Evolutionary conservation across 73 alveolate genomes (phyloP).

Genomic region (Tetrahymena elliotti): DNA sequence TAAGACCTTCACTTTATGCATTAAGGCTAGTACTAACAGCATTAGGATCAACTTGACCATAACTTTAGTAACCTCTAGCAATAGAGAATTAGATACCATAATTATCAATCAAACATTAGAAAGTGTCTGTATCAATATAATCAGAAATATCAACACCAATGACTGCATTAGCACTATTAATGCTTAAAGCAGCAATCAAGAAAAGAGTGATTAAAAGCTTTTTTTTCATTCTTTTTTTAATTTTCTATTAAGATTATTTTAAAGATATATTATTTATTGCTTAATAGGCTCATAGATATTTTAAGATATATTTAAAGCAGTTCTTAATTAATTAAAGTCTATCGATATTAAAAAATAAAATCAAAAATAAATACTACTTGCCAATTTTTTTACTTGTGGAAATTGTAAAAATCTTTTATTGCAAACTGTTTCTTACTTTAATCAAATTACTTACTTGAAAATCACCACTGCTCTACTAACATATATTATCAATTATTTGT

Average conservation of each 20-base stretch:
- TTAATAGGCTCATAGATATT: background rate
- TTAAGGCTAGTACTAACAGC: constrained; percentile 45
- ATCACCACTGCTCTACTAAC: too few species aligned
- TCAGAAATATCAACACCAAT: background rate
- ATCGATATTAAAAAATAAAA: too few species aligned
- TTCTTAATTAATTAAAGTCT: background rate
- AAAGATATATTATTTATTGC: too few species aligned
- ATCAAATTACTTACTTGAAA: background rate
- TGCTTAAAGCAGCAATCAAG: background rate
- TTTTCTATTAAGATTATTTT: background rate
- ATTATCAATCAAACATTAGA: background rate
- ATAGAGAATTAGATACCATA: constrained; percentile 51
- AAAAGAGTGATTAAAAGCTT: background rate
- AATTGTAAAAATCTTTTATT: background rate
- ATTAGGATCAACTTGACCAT: constrained; percentile 59
- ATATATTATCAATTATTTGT: background rate
- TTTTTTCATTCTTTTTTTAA: background rate
- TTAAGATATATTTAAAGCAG: too few species aligned
- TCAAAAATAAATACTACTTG: too few species aligned
- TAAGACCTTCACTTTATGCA: constrained; percentile 64
- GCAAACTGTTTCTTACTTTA: background rate
- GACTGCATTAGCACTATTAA: background rate
- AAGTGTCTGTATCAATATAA: background rate
- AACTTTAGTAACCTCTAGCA: constrained; percentile 60
- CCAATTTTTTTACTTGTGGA: background rate